A percentile compares a stretch with the other conserved stretches of the same genome.
phyloP scores from a whole-genome alignment of 1,139 yeast genomes.

The Geotrichum carabidarum region DNA sequence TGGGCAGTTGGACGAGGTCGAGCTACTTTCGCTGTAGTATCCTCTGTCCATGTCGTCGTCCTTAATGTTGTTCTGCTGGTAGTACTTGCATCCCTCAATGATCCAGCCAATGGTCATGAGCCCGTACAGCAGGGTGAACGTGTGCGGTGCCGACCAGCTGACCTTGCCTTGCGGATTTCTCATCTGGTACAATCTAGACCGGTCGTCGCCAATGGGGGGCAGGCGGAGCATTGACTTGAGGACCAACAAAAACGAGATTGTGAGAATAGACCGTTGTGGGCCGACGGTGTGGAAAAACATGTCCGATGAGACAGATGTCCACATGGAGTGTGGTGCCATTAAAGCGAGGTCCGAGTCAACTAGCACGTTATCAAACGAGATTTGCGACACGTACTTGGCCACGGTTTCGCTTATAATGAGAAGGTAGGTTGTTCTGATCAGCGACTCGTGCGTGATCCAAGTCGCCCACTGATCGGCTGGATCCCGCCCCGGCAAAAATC shows the following conservation, averaged over 20 bases:
- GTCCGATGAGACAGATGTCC: constrained; percentile 30
- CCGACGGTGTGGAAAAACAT: constrained; percentile 34
- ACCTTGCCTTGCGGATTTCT: constrained; percentile 5
- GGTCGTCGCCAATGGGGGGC: constrained; percentile 29
- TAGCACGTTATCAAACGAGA: constrained; percentile 25
- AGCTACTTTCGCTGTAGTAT: background rate
- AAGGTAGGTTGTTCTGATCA: constrained; percentile 32
- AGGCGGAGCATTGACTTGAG: constrained; percentile 35
- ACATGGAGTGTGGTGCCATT: constrained; percentile 32
- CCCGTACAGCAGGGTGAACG: constrained; percentile 31
- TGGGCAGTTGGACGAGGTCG: background rate
- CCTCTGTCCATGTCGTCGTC: background rate
- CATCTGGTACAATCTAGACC: constrained; percentile 3
- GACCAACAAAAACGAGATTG: constrained; percentile 32
- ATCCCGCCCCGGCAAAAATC: background rate
- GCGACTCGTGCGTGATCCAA: constrained; percentile 34
- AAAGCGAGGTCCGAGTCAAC: constrained; percentile 32
- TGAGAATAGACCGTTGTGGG: constrained; percentile 24
- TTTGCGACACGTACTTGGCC: constrained; percentile 24
- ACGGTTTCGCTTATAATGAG: constrained; percentile 29
- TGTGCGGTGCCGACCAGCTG: constrained; percentile 30
- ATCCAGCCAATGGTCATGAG: constrained; percentile 31
- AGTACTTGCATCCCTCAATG: constrained; percentile 12
- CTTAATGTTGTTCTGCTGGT: constrained; percentile 5
- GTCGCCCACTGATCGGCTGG: constrained; percentile 32